Base-by-base conservation (phyloP, 257 asterid species). In the Scutellaria minor region DNA sequence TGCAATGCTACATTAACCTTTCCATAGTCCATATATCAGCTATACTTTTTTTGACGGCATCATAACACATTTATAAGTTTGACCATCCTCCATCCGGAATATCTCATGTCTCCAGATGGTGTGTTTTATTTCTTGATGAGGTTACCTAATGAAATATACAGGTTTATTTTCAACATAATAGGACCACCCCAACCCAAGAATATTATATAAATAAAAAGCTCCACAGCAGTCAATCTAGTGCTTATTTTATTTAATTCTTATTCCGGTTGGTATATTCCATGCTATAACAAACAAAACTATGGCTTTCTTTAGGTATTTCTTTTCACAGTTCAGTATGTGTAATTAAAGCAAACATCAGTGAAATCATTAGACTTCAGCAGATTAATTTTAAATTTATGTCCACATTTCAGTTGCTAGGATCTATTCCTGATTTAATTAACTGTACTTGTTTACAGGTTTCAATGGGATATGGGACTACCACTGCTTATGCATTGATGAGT, bases 401-500 rank as follows among this genome's bases (percentile, higher is more conserved):
- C 24, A 11, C 6, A 31, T 22, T 61, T 66, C 51, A 51, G 62
- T 73, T 40, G 59, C 18, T 44, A 53, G 9, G 71, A 59, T 51
- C 35, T 68, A 52, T 68, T 67, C 60, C 52, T 62, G 74, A 66
- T 74, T 68, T 67, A 50, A 69, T 67, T 67, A 24, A 46, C 66
- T 67, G 61, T 70, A 70, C 74, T 47, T 83, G 65, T 39, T 42
- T 76, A 56, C 93, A 94, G 99, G 89, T 95, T 51, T 95, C 99
- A 14, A 86, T 90, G 95, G 99, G 96, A 15, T 81, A 79, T 60
- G 99, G 99, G 70, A 71, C 92, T 15, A 85, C 71, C 75, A 95
- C 99, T 5, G 85, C 97, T 77, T 96, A 95, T 87, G 97, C 98
- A 48, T 68, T 95, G 82, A 92, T 77, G 90, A 85, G 92, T 72